Conservation (phyloP, 345 rosid genomes). For the Brassica carinata region DNA sequence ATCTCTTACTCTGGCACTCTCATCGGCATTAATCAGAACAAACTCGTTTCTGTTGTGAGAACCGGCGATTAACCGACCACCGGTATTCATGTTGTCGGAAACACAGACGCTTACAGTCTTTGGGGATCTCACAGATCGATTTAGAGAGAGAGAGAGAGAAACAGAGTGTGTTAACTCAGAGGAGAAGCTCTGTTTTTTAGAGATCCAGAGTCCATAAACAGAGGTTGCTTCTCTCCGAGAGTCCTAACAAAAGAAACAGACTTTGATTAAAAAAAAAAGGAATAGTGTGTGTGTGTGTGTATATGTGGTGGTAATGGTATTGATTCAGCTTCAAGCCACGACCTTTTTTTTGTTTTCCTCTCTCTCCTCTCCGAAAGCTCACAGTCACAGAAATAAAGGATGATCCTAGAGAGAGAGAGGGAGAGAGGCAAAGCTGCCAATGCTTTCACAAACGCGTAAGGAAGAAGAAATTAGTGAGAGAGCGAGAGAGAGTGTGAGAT, state of each 20-base stretch:
- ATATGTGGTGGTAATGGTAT: conserved; percentile 13
- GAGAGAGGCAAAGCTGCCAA: conserved; percentile 13
- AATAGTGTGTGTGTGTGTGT: conserved; percentile 18
- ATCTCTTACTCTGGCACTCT: conserved; percentile 69
- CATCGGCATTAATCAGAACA: conserved; percentile 95
- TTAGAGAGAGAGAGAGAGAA: neutral
- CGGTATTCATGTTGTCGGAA: conserved; percentile 67
- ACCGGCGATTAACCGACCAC: conserved; percentile 94
- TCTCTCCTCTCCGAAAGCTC: conserved; percentile 37
- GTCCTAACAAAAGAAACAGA: conserved; percentile 18
- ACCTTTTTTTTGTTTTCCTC: conserved; percentile 13
- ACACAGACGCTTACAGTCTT: conserved; percentile 16
- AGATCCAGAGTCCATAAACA: conserved; percentile 48
- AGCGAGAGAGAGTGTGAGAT: conserved; percentile 8
- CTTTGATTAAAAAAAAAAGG: conserved; percentile 8
- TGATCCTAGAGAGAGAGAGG: conserved; percentile 14
- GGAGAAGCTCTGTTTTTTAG: conserved; percentile 15
- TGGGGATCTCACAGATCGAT: conserved; percentile 33
- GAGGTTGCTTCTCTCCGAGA: conserved; percentile 1
- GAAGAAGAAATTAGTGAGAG: conserved; percentile 40
- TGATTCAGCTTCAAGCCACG: conserved; percentile 51
- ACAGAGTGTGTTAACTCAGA: conserved; percentile 2
- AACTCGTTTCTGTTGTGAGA: conserved; percentile 98
- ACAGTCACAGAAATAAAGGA: conserved; percentile 45
- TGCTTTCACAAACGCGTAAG: conserved; percentile 45